A percentile compares a stretch with the other conserved stretches of the same genome.
phyloP scores from a whole-genome alignment of 371 early-diverging fungal species.

The Gilbertella persicaria region DNA sequence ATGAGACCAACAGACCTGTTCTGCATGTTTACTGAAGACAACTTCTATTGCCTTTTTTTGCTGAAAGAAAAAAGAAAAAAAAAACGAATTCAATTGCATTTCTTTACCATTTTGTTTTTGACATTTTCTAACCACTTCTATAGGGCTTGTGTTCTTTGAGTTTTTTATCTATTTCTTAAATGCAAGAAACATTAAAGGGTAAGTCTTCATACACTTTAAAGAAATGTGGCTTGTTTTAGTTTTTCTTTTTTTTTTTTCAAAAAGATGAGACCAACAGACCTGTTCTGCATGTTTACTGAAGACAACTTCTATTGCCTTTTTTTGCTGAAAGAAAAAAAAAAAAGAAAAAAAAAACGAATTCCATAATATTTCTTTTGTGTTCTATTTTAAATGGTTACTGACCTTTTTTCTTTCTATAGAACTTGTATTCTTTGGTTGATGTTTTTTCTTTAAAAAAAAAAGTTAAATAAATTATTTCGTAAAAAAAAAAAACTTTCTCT shows the following conservation, averaged over 20 bases:
- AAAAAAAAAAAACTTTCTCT: conserved; percentile 4
- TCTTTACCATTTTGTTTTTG: not conserved
- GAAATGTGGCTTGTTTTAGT: too few species aligned
- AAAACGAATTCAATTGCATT: too few species aligned
- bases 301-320: conserved; percentile 31
- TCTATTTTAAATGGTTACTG: conserved; percentile 1
- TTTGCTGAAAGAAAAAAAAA: conserved; percentile 9
- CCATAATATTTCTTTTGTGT: too few species aligned
- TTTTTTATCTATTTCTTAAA: too few species aligned
- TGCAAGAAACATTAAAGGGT: too few species aligned
- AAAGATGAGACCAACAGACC: conserved; percentile 33
- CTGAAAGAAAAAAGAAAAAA: conserved; percentile 13
- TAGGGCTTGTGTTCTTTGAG: conserved; percentile 4
- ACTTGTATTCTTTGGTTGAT: not conserved
- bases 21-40: conserved; percentile 35
- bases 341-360: conserved; percentile 2
- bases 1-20: conserved; percentile 36
- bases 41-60: conserved; percentile 25
- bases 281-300: conserved; percentile 36
- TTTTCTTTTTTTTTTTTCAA: conserved; percentile 15
- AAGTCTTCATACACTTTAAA: too few species aligned
- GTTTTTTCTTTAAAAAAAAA: conserved; percentile 10
- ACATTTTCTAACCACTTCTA: not conserved
- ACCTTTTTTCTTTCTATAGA: conserved; percentile 1
- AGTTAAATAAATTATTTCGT: not conserved